Percentiles rank a stretch among this genome's conserved stretches.
These are phyloP conservation scores for Karstenula rhodostoma DNA, from an alignment of 2,329 filamentous ascomycete species.

Conservation along the genomic window DNA sequence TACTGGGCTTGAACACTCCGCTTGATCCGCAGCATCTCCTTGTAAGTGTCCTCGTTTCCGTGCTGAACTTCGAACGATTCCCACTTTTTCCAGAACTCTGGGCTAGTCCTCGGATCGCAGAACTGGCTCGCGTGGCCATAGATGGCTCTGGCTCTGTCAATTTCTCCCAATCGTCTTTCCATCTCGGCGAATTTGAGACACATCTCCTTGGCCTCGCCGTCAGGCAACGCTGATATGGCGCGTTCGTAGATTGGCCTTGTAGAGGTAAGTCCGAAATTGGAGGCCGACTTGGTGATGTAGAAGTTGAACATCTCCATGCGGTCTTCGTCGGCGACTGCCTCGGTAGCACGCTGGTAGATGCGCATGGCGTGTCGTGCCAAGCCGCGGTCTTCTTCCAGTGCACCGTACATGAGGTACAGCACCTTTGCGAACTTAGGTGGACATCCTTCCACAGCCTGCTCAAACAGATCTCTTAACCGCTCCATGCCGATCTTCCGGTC, in stretches of 20 bases:
- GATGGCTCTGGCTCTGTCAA: slow-evolving; percentile 93
- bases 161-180: slow-evolving; percentile 89
- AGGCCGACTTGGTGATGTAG: slow-evolving; percentile 98
- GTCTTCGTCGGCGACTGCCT: slow-evolving; percentile 93
- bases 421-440: slow-evolving; percentile 96
- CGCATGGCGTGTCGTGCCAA: slow-evolving; percentile 97
- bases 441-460: slow-evolving; percentile 94
- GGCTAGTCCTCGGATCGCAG: slow-evolving; percentile 90
- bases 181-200: slow-evolving; percentile 98
- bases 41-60: slow-evolving; percentile 98
- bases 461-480: slow-evolving; percentile 90
- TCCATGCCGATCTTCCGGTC: slow-evolving; percentile 97
- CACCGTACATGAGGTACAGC: slow-evolving; percentile 97
- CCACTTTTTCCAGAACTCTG: slow-evolving; percentile 95
- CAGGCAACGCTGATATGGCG: slow-evolving; percentile 90
- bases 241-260: slow-evolving; percentile 96
- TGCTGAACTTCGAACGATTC: slow-evolving; percentile 97
- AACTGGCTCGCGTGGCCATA: slow-evolving; percentile 98
- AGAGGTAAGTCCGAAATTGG: slow-evolving; percentile 95
- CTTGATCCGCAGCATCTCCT: slow-evolving; percentile 98
- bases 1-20: slow-evolving; percentile 96
- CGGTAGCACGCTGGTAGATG: slow-evolving; percentile 96
- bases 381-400: slow-evolving; percentile 93
- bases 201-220: slow-evolving; percentile 94
- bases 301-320: slow-evolving; percentile 98